Evolutionary conservation across 164 flowering plant species (phyloP), one percentile per base, ranked within the genome.

Genomic region (Vitis cinerea): DNA sequence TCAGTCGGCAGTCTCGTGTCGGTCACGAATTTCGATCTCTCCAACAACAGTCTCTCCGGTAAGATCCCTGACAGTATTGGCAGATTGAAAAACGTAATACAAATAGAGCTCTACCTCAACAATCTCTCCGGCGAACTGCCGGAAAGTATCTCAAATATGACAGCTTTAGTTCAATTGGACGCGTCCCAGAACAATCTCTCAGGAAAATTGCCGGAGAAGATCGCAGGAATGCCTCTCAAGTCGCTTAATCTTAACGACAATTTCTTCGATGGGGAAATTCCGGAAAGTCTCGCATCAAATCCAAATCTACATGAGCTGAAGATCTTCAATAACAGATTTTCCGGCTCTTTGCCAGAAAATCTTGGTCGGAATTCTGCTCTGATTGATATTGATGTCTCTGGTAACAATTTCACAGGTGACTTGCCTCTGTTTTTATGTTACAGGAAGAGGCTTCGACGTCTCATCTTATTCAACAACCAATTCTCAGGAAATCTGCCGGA

Each of bases 171-270:
- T 1, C 0, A 14, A 0, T 75, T 93, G 10, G 98, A 93, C 53
- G 87, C 73, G 1, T 90, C 97, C 10, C 68, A 80, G 79, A 93
- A 93, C 73, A 71, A 56, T 31, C 83, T 93, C 51, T 74, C 81
- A 6, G 97, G 97, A 1, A 75, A 53, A 29, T 54, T 89, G 37
- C 90, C 97, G 3, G 84, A 72, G 50, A 77, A 67, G 48, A 50
- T 92, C 11, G 88, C 91, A 0, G 79, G 74, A 12, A 31, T 88
- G 72, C 73, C 60, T 10, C 71, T 92, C 1, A 13, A 44, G n/a
- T 83, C 86, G 15, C 78, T 93, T 10, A 75, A 75, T 27, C 78
- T 93, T 23, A 86, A 88, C 49, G 91, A 89, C 65, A 93, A 93
- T 47, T 31, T 17, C 2, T 66, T 93, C 6, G 66, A 72, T 14